Conservation (phyloP, 768 basidiomycete genomes). For the Guyanaporus albipodus region DNA sequence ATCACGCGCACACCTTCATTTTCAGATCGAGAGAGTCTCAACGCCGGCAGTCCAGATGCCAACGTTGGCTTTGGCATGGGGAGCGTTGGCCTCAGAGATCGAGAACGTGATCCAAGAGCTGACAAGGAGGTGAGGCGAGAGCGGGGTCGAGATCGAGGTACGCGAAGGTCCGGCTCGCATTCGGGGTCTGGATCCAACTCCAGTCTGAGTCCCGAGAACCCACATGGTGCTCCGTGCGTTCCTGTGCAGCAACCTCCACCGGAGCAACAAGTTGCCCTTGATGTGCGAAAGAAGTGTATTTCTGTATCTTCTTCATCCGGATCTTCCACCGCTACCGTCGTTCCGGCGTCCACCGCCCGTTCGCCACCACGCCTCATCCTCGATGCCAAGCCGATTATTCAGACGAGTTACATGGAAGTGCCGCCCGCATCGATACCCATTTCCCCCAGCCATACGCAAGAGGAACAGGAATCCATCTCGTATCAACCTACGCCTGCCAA, state of each 20-base stretch:
- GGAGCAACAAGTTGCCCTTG: constrained; percentile 10
- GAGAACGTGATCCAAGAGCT: constrained; percentile 21
- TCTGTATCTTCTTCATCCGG: constrained; percentile 26
- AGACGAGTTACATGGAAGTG: constrained; percentile 23
- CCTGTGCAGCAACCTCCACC: constrained; percentile 6
- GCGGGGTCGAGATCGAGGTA: constrained; percentile 28
- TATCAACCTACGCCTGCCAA: constrained; percentile 59
- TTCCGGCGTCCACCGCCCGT: constrained; percentile 11
- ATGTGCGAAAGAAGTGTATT: constrained; percentile 10
- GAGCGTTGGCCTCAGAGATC: constrained; percentile 33
- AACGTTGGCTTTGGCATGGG: constrained; percentile 27
- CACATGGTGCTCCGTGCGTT: constrained; percentile 1
- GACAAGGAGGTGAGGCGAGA: constrained; percentile 32
- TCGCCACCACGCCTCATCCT: constrained; percentile 28
- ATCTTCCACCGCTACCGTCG: constrained; percentile 20
- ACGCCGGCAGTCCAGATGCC: constrained; percentile 38
- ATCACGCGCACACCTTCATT: constrained; percentile 52
- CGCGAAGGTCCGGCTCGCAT: constrained; percentile 24
- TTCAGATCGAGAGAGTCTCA: constrained; percentile 45
- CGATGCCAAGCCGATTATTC: constrained; percentile 27
- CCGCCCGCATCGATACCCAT: constrained; percentile 22
- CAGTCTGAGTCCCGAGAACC: constrained; percentile 32
- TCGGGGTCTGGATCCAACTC: constrained; percentile 34
- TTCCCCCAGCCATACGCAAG: constrained; percentile 20
- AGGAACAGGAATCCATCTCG: constrained; percentile 36